phyloP scores from a whole-genome alignment of 768 basidiomycete species.

The Boletus barrowsii region DNA sequence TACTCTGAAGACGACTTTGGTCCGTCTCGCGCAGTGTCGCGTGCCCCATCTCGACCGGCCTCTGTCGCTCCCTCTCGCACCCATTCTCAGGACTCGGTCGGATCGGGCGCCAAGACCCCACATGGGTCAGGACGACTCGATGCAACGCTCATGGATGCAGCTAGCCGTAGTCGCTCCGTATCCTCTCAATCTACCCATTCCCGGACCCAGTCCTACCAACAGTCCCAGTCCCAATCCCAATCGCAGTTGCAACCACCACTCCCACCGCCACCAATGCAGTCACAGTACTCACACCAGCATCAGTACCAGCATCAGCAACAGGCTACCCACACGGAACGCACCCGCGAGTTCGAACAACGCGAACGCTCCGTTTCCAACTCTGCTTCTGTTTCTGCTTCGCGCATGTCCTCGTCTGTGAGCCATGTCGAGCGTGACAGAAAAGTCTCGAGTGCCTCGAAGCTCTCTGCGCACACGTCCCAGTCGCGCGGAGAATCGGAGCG shows the following conservation, averaged over 20 bases:
- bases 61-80: constrained; percentile 52
- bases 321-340: constrained; percentile 23
- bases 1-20: constrained; percentile 63
- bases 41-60: constrained; percentile 40
- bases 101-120: constrained; percentile 31
- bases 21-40: constrained; percentile 30
- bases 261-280: not conserved
- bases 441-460: constrained; percentile 22
- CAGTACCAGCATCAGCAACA: constrained; percentile 7
- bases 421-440: constrained; percentile 28
- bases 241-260: not conserved
- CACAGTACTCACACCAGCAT: not conserved
- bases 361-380: constrained; percentile 26
- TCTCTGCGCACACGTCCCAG: constrained; percentile 30
- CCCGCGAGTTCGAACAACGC: constrained; percentile 24
- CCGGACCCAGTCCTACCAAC: constrained; percentile 8
- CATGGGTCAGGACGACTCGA: constrained; percentile 29
- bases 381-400: constrained; percentile 12
- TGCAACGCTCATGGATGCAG: constrained; percentile 27
- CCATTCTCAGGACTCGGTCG: constrained; percentile 46
- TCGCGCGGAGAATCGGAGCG: constrained; percentile 19
- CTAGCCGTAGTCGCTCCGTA: constrained; percentile 26
- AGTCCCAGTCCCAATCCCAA: not conserved
- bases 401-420: constrained; percentile 18
- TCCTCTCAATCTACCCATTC: constrained; percentile 21